Evolutionary conservation across 805 yeast genomes (phyloP).

Genomic region (Wickerhamomyces mucosus): DNA sequence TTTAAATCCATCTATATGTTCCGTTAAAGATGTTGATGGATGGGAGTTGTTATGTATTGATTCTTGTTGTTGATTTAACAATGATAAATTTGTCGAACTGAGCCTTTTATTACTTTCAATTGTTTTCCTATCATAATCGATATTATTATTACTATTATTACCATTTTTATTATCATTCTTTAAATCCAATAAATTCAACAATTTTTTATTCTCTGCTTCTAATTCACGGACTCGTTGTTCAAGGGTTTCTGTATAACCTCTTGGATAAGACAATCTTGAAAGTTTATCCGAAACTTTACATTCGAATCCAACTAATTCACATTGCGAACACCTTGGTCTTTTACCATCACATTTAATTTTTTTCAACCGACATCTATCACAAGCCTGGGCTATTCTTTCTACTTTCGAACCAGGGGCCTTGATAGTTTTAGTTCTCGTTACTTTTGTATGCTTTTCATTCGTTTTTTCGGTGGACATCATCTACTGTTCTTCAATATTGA

Average conservation of each 20-base stretch:
- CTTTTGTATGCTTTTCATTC: conserved; percentile 2
- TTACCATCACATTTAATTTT: conserved; percentile 75
- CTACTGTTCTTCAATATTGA: no score
- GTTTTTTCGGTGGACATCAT: no score
- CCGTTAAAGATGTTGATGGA: conserved; percentile 4
- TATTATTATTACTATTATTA: conserved; percentile 30
- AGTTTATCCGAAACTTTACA: conserved; percentile 83
- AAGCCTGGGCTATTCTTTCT: conserved; percentile 80
- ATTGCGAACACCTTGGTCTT: conserved; percentile 65
- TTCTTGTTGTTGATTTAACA: conserved; percentile 21
- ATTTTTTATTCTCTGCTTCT: conserved; percentile 68
- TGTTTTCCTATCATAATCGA: conserved; percentile 15
- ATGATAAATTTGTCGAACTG: conserved; percentile 25
- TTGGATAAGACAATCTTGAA: conserved; percentile 79
- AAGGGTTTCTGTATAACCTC: conserved; percentile 85
- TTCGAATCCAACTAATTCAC: conserved; percentile 77
- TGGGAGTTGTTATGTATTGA: not conserved
- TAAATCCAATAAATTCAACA: conserved; percentile 52
- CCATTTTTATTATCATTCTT: conserved; percentile 60
- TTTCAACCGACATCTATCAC: conserved; percentile 81
- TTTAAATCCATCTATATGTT: conserved; percentile 15
- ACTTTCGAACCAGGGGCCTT: conserved; percentile 57
- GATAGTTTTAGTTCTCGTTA: conserved; percentile 35
- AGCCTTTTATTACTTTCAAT: conserved; percentile 12
- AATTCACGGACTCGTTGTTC: conserved; percentile 84